Conservation (phyloP, 768 basidiomycete genomes). For the Crassisporium funariophilum region DNA sequence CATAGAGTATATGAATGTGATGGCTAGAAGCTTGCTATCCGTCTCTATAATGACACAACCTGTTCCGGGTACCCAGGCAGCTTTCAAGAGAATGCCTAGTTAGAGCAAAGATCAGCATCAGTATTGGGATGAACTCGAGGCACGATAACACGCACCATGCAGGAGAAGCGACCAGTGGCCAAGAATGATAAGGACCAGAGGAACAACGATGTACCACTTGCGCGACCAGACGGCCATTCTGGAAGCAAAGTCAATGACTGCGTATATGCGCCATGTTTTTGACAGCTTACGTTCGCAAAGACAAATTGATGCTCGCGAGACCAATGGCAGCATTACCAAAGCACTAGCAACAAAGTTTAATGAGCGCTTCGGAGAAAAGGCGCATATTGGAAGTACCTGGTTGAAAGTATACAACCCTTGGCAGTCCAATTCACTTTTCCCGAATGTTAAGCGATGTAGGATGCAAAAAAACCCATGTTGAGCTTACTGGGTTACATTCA, state of each 20-base stretch:
- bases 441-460: neutral
- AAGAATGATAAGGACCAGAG: conserved; percentile 57
- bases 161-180: conserved; percentile 74
- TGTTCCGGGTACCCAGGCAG: conserved; percentile 48
- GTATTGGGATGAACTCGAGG: neutral
- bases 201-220: conserved; percentile 50
- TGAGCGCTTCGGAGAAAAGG: neutral
- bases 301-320: conserved; percentile 71
- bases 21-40: conserved; percentile 59
- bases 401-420: conserved; percentile 73
- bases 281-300: conserved; percentile 59
- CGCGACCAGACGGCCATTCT: conserved; percentile 77
- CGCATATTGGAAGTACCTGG: conserved; percentile 35
- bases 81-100: conserved; percentile 60
- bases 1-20: conserved; percentile 77
- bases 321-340: conserved; percentile 70
- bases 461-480: neutral
- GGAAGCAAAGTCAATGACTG: neutral
- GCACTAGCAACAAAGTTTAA: conserved; percentile 27
- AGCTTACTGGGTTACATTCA: conserved; percentile 56
- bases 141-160: conserved; percentile 46
- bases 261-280: conserved; percentile 12
- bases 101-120: neutral
- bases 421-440: conserved; percentile 53
- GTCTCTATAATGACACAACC: conserved; percentile 64